Evolutionary conservation across 2,329 filamentous ascomycete species (phyloP).

Genomic region (Reticulascus tulasneorum): DNA sequence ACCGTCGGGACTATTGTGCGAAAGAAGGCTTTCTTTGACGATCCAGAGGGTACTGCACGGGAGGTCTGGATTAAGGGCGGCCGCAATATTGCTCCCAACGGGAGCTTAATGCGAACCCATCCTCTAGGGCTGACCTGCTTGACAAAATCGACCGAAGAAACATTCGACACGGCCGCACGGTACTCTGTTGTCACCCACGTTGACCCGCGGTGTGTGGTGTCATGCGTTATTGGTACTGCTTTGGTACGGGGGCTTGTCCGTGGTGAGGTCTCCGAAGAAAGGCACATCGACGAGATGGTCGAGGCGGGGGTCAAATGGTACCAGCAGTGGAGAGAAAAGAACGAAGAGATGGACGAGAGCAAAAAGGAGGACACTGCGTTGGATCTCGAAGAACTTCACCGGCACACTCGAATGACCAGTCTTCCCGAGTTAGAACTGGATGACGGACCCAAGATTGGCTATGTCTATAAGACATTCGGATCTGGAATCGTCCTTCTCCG

Average conservation of each 20-base stretch:
- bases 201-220: slow-evolving; percentile 47
- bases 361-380: slow-evolving; percentile 28
- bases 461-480: slow-evolving; percentile 51
- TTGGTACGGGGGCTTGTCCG: slow-evolving; percentile 42
- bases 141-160: slow-evolving; percentile 32
- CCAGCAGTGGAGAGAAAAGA: too few relatives aligned
- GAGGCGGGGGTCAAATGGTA: slow-evolving; percentile 37
- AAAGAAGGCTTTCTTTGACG: slow-evolving; percentile 30
- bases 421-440: slow-evolving; percentile 41
- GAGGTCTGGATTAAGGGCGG: slow-evolving; percentile 35
- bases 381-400: slow-evolving; percentile 35
- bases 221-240: slow-evolving; percentile 43
- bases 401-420: slow-evolving; percentile 31
- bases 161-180: slow-evolving; percentile 36
- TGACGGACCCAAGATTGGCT: slow-evolving; percentile 41
- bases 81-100: slow-evolving; percentile 43
- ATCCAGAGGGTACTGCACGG: slow-evolving; percentile 36
- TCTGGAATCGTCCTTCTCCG: slow-evolving; percentile 41
- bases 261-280: slow-evolving; percentile 36
- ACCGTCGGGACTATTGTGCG: slow-evolving; percentile 42
- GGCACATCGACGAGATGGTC: slow-evolving; percentile 36
- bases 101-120: slow-evolving; percentile 50
- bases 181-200: slow-evolving; percentile 44
- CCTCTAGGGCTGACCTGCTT: slow-evolving; percentile 45
- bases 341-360: too few relatives aligned